Evolutionary conservation across 495 filamentous ascomycete genomes (phyloP).

Genomic region (Tuber microsphaerosporum): DNA sequence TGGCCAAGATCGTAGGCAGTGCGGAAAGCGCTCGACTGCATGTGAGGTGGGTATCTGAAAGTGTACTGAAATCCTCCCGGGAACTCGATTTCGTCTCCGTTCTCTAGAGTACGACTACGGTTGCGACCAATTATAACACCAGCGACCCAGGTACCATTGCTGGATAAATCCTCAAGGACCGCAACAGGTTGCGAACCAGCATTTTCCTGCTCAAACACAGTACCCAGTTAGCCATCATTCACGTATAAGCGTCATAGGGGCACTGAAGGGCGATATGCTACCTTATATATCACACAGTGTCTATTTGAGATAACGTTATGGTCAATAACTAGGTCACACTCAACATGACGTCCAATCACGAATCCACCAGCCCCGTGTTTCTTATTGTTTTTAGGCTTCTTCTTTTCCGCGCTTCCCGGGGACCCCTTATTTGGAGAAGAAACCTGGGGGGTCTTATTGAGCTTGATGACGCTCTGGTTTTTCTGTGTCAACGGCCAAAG

Average conservation of each 20-base stretch:
- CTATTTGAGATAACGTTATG: constrained; percentile 87
- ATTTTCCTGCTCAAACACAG: constrained; percentile 51
- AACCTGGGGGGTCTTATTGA: constrained; percentile 42
- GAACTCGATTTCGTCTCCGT: constrained; percentile 83
- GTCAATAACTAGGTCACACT: constrained; percentile 79
- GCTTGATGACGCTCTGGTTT: constrained; percentile 61
- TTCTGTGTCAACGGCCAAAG: constrained; percentile 71
- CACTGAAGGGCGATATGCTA: constrained; percentile 10
- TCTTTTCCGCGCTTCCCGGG: constrained; percentile 42
- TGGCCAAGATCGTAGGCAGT: constrained; percentile 80
- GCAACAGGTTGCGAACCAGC: constrained; percentile 71
- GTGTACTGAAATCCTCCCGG: constrained; percentile 74
- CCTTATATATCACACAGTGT: constrained; percentile 78
- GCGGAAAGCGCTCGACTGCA: constrained; percentile 66
- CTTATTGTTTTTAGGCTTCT: constrained; percentile 50
- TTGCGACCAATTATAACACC: constrained; percentile 86
- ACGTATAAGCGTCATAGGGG: neutral
- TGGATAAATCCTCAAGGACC: constrained; percentile 85
- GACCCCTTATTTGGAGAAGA: constrained; percentile 8
- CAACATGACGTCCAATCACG: constrained; percentile 82
- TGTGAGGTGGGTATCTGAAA: constrained; percentile 77
- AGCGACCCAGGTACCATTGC: constrained; percentile 94
- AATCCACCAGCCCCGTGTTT: constrained; percentile 64
- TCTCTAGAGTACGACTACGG: constrained; percentile 74
- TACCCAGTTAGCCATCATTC: neutral